These are phyloP conservation scores for Colletotrichum euphorbiae DNA, from an alignment of 2,329 filamentous ascomycete genomes.

Conservation along the genomic window DNA sequence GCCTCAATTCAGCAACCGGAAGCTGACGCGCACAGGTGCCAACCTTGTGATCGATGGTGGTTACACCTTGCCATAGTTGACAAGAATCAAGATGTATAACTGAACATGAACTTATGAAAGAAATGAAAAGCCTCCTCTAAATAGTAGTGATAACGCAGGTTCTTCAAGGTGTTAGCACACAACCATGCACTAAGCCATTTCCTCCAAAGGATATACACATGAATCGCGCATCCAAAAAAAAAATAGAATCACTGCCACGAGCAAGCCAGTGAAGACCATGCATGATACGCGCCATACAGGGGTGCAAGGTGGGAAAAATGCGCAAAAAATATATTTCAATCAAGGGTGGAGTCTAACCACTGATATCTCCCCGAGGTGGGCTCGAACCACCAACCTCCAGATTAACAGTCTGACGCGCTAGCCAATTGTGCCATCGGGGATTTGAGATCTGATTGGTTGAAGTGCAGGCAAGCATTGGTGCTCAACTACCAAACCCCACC, in stretches of 20 bases:
- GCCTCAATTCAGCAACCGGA: conserved; percentile 20
- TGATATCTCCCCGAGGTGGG: conserved; percentile 34
- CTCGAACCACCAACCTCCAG: conserved; percentile 40
- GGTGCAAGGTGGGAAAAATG: not conserved
- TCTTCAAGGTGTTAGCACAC: too few relatives aligned
- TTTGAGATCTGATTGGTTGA: conserved; percentile 30
- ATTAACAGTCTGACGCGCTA: conserved; percentile 40
- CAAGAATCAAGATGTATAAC: not conserved
- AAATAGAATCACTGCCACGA: too few relatives aligned
- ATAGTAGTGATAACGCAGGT: not conserved
- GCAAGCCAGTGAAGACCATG: not conserved
- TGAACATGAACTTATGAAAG: not conserved
- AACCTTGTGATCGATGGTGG: conserved; percentile 68
- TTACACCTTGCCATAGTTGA: conserved; percentile 62
- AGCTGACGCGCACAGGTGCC: conserved; percentile 40
- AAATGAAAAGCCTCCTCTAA: not conserved
- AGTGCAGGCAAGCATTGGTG: too few relatives aligned
- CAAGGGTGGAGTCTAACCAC: conserved; percentile 3
- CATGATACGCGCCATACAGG: not conserved
- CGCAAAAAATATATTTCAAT: fast-evolving
- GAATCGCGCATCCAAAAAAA: too few relatives aligned
- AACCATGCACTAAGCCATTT: too few relatives aligned
- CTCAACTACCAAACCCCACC: too few relatives aligned
- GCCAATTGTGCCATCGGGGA: conserved; percentile 40
- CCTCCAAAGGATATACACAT: too few relatives aligned